phyloP scores from a whole-genome alignment of 352 stramenopile genomes.

The Pelagophyceae sp. region DNA sequence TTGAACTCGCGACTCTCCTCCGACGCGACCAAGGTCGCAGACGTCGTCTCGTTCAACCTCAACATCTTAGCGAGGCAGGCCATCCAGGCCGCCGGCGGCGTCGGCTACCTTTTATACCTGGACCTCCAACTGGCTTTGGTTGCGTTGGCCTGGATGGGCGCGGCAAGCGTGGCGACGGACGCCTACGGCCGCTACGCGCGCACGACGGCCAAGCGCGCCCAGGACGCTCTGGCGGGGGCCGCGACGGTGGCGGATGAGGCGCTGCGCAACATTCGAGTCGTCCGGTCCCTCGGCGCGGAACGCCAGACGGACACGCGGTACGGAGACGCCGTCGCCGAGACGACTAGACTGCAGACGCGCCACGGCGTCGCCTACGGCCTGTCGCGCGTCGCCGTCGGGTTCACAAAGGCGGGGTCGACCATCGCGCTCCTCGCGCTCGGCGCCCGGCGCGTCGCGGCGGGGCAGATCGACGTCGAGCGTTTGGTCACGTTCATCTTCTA shows the following conservation, averaged over 20 bases:
- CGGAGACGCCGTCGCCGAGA: neutral
- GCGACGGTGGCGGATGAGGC: neutral
- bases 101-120: constrained; percentile 56
- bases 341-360: neutral
- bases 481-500: constrained; percentile 12
- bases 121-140: constrained; percentile 25
- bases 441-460: neutral
- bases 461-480: neutral
- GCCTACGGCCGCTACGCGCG: constrained; percentile 9
- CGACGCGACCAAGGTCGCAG: constrained; percentile 51
- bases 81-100: constrained; percentile 44
- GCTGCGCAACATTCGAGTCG: constrained; percentile 3
- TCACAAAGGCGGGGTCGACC: neutral
- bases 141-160: constrained; percentile 49
- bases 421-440: neutral
- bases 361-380: constrained; percentile 5
- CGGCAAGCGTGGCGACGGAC: neutral
- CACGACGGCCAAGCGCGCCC: neutral
- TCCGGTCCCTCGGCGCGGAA: neutral
- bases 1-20: constrained; percentile 45
- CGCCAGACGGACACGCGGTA: neutral
- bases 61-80: constrained; percentile 52
- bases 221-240: neutral
- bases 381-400: constrained; percentile 7
- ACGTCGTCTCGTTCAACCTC: constrained; percentile 62